Evolutionary conservation across 1,284 basidiomycete genomes (phyloP).

Genomic region (Cutaneotrichosporon mucoides): DNA sequence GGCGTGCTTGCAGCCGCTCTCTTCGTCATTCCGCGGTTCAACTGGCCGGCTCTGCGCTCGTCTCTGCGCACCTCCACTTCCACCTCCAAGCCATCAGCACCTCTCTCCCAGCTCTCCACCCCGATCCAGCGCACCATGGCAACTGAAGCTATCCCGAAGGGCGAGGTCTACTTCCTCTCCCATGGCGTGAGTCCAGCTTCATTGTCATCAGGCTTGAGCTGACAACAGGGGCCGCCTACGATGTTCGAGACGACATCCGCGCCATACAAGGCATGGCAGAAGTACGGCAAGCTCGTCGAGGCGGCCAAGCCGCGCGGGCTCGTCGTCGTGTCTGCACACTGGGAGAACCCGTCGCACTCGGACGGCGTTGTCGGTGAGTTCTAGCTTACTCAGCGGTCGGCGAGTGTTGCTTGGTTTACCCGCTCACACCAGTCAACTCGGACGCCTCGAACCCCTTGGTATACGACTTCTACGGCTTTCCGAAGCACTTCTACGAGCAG

Average conservation of each 20-base stretch:
- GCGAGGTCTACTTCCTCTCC: constrained; percentile 45
- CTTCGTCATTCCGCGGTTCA: constrained; percentile 4
- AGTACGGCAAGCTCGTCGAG: constrained; percentile 40
- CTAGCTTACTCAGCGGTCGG: not conserved
- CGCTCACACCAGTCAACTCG: constrained; percentile 37
- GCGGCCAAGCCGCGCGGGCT: constrained; percentile 43
- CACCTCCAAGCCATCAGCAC: not conserved
- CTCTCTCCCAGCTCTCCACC: not conserved
- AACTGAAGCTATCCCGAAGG: constrained; percentile 6
- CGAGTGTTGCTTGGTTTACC: not conserved
- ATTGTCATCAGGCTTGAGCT: too few relatives aligned
- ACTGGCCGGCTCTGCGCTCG: not conserved
- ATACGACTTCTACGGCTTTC: constrained; percentile 53
- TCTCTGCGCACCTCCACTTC: not conserved
- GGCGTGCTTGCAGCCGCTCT: constrained; percentile 8
- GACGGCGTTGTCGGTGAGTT: constrained; percentile 32
- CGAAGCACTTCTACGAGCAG: constrained; percentile 47
- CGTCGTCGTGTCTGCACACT: constrained; percentile 51
- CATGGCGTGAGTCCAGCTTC: constrained; percentile 35
- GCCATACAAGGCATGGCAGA: constrained; percentile 49
- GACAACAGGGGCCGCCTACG: constrained; percentile 47
- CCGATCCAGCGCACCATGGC: constrained; percentile 5
- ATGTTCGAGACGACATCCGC: constrained; percentile 45
- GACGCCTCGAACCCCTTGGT: constrained; percentile 46
- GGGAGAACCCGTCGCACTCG: constrained; percentile 42